Percentiles rank a stretch among this genome's conserved stretches.
Evolutionary conservation across 1,284 basidiomycete genomes (phyloP).

Genomic region (Moniliella sp.): DNA sequence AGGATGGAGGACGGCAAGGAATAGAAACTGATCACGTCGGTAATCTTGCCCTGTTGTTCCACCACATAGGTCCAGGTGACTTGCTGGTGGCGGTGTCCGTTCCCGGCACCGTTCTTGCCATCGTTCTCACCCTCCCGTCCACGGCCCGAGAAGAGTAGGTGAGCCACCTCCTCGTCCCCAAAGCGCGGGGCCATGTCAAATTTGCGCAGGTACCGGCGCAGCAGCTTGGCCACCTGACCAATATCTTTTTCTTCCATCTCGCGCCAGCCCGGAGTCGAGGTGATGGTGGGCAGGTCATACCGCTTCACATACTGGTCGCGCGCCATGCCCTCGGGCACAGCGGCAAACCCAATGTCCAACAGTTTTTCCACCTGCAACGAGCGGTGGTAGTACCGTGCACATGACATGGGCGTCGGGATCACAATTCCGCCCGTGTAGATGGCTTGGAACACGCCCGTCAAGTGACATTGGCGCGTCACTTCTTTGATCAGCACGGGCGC

Average conservation of each 20-base stretch:
- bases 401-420: conserved; percentile 24
- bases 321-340: conserved; percentile 29
- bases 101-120: too few species aligned
- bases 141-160: conserved; percentile 66
- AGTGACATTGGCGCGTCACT: conserved; percentile 74
- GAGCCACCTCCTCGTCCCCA: conserved; percentile 56
- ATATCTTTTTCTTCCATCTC: conserved; percentile 72
- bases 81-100: conserved; percentile 42
- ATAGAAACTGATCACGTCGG: conserved; percentile 92
- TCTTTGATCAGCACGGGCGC: conserved; percentile 95
- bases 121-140: too few species aligned
- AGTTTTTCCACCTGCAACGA: conserved; percentile 77
- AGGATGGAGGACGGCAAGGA: conserved; percentile 79
- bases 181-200: conserved; percentile 67
- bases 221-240: conserved; percentile 50
- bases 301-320: conserved; percentile 13
- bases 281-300: conserved; percentile 10
- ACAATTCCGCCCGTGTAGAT: conserved; percentile 56
- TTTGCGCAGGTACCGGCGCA: conserved; percentile 57
- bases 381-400: conserved; percentile 64
- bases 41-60: conserved; percentile 62
- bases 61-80: conserved; percentile 93
- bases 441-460: conserved; percentile 80
- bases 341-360: conserved; percentile 73
- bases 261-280: conserved; percentile 41